Evolutionary conservation across 169 alveolate species (phyloP), one percentile per base, ranked within the genome.

Genomic region (Plasmodium vivax): DNA sequence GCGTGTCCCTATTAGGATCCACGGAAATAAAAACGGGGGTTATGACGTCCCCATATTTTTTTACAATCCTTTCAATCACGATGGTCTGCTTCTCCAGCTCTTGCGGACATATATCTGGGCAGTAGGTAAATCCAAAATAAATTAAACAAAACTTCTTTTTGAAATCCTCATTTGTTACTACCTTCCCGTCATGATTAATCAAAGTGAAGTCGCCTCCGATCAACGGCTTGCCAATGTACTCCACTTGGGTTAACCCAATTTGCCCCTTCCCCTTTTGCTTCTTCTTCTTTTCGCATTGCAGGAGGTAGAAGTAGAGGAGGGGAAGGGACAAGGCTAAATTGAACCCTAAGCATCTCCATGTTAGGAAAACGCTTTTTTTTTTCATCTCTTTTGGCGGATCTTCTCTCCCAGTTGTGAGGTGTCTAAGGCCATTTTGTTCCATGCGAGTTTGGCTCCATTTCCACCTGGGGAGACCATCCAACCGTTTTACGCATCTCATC

Each of bases 51-150:
- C 97, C 97, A 83, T 95, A 95, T 38, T 95, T 92, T 51, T 94
- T 92, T 8, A 82, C 94, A 27, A 97, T 83, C 30, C 74, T 85
- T 36, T 96, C 98, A 45, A 95, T 93, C 34, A 97, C 98, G 72
- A 87, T 93, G 5, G 96, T 94, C 84, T 96, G 97, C 43, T 97
- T 97, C 73, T 97, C 98, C 94, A 97, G 94, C 82, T 97, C 99
- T 83, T 96, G 98, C 3, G 99, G 99, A 84, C 99, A 98, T 23
- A 98, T 97, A 92, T 98, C 99, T 73, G 99, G 99, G 83, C 99
- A 98, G 79, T 97, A 97, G 16, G 96, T 93, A 94, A 98, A 98
- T 16, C 99, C 98, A 79, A 95, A 96, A 85, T 95, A 96, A 16
- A 96, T 84, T 72, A 96, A 80, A 16, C 92, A 87, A 30, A 79